These are phyloP conservation scores for Ogataea polymorpha DNA, from an alignment of 805 yeast species.

Conservation along the genomic window DNA sequence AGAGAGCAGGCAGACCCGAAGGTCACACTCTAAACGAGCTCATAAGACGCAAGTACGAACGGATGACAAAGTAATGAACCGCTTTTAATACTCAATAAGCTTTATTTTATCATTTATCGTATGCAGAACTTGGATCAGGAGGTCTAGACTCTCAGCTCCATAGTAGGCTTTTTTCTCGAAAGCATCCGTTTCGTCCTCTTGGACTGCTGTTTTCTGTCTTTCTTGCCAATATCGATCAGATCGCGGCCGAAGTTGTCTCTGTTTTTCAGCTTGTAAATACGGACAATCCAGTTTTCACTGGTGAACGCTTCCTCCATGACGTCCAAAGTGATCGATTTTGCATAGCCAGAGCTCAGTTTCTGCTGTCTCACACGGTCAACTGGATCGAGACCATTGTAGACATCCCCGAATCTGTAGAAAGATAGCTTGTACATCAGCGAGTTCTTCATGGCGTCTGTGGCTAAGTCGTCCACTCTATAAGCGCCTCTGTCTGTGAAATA, in stretches of 20 bases:
- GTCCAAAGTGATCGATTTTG: slow-evolving; percentile 53
- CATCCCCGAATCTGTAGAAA: slow-evolving; percentile 78
- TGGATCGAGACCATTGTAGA: slow-evolving; percentile 60
- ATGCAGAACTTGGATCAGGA: slow-evolving; percentile 1
- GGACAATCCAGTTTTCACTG: slow-evolving; percentile 93
- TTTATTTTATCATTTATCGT: slow-evolving; percentile 5
- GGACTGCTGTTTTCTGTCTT: slow-evolving; percentile 37
- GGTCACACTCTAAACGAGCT: slow-evolving; percentile 62
- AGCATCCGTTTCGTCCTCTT: slow-evolving; percentile 28
- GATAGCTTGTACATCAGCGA: slow-evolving; percentile 94
- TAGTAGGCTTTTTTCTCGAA: slow-evolving; percentile 28
- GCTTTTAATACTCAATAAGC: background rate
- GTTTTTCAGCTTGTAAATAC: slow-evolving; percentile 89
- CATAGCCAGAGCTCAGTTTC: slow-evolving; percentile 33
- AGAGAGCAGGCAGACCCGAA: slow-evolving; percentile 49
- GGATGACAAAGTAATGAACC: slow-evolving; percentile 7
- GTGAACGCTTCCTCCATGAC: slow-evolving; percentile 93
- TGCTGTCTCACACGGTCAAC: slow-evolving; percentile 89
- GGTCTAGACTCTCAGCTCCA: slow-evolving; percentile 29
- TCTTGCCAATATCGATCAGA: slow-evolving; percentile 52
- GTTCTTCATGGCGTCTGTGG: slow-evolving; percentile 81
- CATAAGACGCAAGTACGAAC: slow-evolving; percentile 33
- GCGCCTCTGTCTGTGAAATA: slow-evolving; percentile 85
- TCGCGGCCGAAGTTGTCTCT: slow-evolving; percentile 85
- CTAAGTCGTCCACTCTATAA: slow-evolving; percentile 78